phyloP scores from a whole-genome alignment of 2,329 filamentous ascomycete genomes.

The Fusarium gaditjirri region DNA sequence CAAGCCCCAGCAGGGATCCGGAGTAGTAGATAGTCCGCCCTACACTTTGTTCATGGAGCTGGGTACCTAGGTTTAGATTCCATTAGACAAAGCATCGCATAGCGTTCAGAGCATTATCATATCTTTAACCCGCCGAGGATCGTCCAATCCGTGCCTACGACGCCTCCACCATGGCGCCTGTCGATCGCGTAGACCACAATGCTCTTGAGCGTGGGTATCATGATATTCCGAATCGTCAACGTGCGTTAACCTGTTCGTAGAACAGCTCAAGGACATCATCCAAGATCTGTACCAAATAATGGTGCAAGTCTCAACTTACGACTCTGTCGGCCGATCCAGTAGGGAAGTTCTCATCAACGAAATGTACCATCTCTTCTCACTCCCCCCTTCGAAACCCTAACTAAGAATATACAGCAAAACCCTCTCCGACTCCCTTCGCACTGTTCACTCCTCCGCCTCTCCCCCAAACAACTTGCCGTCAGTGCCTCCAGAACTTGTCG shows the following conservation, averaged over 20 bases:
- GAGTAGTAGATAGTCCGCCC: conserved; percentile 27
- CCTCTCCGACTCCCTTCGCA: conserved; percentile 53
- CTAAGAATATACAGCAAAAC: conserved; percentile 47
- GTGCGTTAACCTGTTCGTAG: conserved; percentile 49
- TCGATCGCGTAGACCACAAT: conserved; percentile 53
- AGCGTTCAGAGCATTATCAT: background rate
- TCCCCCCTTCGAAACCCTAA: background rate
- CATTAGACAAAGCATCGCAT: background rate
- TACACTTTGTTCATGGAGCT: background rate
- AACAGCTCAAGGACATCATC: conserved; percentile 70
- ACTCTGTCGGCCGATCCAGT: conserved; percentile 61
- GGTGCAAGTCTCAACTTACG: conserved; percentile 71
- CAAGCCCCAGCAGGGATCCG: background rate
- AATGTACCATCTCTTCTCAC: conserved; percentile 50
- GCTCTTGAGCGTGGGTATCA: conserved; percentile 53
- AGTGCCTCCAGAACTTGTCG: conserved; percentile 71
- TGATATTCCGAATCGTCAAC: background rate
- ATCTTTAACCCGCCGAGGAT: conserved; percentile 8
- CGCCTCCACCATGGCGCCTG: conserved; percentile 53
- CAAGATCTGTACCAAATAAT: conserved; percentile 72
- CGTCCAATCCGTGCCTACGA: background rate
- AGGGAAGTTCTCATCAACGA: conserved; percentile 66
- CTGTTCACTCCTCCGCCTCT: conserved; percentile 54
- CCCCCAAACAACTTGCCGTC: conserved; percentile 57
- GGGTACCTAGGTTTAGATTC: background rate